phyloP scores from a whole-genome alignment of 176 grass and related monocot genomes.

The Melocanna baccifera region DNA sequence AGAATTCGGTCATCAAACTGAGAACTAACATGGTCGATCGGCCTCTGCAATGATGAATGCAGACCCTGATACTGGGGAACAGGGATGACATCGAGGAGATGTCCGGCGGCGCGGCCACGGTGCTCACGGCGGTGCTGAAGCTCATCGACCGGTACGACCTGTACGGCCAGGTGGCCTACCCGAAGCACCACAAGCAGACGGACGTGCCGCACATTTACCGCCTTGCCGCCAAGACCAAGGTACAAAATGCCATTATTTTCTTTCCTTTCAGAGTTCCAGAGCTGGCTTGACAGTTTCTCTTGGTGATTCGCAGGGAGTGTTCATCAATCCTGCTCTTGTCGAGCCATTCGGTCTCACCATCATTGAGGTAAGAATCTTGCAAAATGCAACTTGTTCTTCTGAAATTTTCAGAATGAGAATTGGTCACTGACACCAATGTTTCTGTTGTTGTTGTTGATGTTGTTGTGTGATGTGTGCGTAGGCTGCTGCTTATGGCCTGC shows the following conservation, averaged over 20 bases:
- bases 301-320: slow-evolving; percentile 57
- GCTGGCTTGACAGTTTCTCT: background rate
- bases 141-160: slow-evolving; percentile 85
- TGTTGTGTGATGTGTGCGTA: background rate
- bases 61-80: slow-evolving; percentile 93
- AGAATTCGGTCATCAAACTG: background rate
- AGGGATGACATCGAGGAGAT: slow-evolving; percentile 95
- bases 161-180: slow-evolving; percentile 92
- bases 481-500: slow-evolving; percentile 90
- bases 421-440: background rate
- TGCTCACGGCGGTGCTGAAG: slow-evolving; percentile 78
- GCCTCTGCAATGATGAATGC: background rate
- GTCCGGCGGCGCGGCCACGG: slow-evolving; percentile 52
- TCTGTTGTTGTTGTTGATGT: background rate
- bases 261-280: background rate
- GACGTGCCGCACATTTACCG: slow-evolving; percentile 92
- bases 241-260: slow-evolving; percentile 14
- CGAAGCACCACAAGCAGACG: slow-evolving; percentile 90
- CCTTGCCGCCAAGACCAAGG: slow-evolving; percentile 89
- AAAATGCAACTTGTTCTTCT: background rate
- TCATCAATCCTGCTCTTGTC: slow-evolving; percentile 89
- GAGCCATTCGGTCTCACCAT: slow-evolving; percentile 93
- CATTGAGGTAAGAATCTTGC: slow-evolving; percentile 51
- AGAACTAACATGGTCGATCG: background rate
- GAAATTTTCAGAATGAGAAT: background rate